Evolutionary conservation across 129 eudicot genomes (phyloP).

Genomic region (Flaveria brownii): DNA sequence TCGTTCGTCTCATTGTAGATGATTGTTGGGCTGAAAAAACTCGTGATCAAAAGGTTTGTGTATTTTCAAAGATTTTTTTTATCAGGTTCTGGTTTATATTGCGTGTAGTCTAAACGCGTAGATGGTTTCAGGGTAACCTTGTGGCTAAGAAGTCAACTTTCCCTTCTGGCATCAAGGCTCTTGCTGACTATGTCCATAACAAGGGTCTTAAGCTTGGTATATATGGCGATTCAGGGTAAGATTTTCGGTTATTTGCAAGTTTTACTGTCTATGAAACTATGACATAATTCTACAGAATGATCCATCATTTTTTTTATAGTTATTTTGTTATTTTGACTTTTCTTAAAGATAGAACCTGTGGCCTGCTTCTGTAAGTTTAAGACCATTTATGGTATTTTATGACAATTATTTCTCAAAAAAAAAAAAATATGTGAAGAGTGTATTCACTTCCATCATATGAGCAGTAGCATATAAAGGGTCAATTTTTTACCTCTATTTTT

Average conservation of each 20-base stretch:
- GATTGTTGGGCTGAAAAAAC: slow-evolving; percentile 92
- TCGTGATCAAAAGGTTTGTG: slow-evolving; percentile 65
- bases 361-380: neutral
- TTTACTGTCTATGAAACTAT: too few species aligned
- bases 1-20: slow-evolving; percentile 41
- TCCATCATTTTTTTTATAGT: neutral
- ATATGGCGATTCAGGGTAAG: slow-evolving; percentile 86
- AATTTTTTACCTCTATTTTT: slow-evolving; percentile 16
- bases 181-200: slow-evolving; percentile 83
- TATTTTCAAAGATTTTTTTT: neutral
- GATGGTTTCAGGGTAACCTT: slow-evolving; percentile 55
- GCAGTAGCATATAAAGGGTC: too few species aligned
- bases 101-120: neutral
- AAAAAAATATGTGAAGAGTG: neutral
- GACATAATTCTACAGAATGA: neutral
- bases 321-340: neutral
- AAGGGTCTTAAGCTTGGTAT: slow-evolving; percentile 93
- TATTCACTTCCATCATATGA: neutral
- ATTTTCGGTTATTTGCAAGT: neutral
- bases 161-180: slow-evolving; percentile 84
- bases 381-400: neutral
- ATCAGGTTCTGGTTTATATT: neutral
- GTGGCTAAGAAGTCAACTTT: slow-evolving; percentile 73
- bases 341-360: too few species aligned
- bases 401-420: neutral